These are phyloP conservation scores for Pelargonium cotyledonis DNA, from an alignment of 441 rosid species.

Conservation along the genomic window DNA sequence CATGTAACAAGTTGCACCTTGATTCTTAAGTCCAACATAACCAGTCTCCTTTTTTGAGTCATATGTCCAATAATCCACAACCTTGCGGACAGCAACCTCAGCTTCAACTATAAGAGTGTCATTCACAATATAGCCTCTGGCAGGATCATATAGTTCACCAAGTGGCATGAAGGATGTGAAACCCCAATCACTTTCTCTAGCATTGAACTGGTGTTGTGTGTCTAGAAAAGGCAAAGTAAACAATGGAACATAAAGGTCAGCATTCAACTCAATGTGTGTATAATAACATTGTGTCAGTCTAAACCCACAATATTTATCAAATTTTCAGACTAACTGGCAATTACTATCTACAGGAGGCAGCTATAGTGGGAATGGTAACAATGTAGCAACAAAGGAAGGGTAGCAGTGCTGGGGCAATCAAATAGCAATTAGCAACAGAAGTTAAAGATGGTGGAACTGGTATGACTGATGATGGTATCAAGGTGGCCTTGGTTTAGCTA, in stretches of 20 bases:
- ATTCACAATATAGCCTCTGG: constrained; percentile 59
- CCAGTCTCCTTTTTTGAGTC: constrained; percentile 78
- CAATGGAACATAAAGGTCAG: neutral
- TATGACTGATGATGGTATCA: no score
- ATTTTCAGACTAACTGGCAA: neutral
- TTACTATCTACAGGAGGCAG: no score
- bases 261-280: neutral
- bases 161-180: constrained; percentile 76
- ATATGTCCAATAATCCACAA: constrained; percentile 59
- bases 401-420: no score
- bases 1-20: constrained; percentile 82
- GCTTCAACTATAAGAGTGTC: constrained; percentile 61
- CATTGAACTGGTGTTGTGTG: constrained; percentile 67
- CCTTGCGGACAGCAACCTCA: constrained; percentile 62
- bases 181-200: constrained; percentile 76
- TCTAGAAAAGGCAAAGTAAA: constrained; percentile 34
- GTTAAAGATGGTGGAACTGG: no score
- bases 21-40: constrained; percentile 74
- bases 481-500: neutral
- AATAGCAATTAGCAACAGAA: no score
- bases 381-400: no score
- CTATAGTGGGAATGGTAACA: no score
- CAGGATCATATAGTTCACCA: constrained; percentile 60
- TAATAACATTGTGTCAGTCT: neutral
- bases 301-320: neutral